Base-by-base conservation (phyloP, 345 rosid genomes). In the Rhodamnia rubescens region DNA sequence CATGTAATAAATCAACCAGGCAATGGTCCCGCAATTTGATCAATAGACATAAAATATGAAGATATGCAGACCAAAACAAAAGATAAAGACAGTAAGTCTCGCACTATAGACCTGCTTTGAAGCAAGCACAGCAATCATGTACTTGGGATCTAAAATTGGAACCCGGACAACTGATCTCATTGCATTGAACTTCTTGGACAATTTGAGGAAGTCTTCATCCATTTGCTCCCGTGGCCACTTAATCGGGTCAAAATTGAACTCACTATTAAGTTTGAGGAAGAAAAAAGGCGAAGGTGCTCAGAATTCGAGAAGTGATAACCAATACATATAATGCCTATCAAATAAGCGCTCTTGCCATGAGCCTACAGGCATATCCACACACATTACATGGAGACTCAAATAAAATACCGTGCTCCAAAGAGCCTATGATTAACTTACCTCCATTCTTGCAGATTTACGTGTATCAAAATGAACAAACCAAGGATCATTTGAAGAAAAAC, bases 211-310 rank as follows among this genome's bases (percentile, higher is more conserved):
- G 86, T 97, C 99, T 85, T 91, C 93, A 85, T 93, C 90, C 87
- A 97, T 88, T 92, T 92, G 95, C 32, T 83, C 90, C 82, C 97
- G 90, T 74, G 96, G 94, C 98, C 99, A 97, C 85, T 92, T 94
- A 5, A 89, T 86, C 29, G 93, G 95, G 86, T 97, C 98, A 57
- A 94, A 95, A 42, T 89, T 89, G 89, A 97, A 95, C 89, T 95
- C 92, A 85, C 96, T 94, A 92, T 85, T 85, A 56, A 84, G 53
- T 81, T 53, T 32, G 74, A 32, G 74, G 40, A 59, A 81, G 24
- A 81, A 81, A 81, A 53, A 44, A n/a, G 6, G 54, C 29, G 6
- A 9, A 81, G 54, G 2, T 59, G 40, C 40, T 59, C 40, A 59
- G 74, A 59, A 59, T 59, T 32, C 74, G 27, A 59, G 74, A 59